Conservation (phyloP, 1,284 basidiomycete genomes). For the Phaffia rhodozyma region DNA sequence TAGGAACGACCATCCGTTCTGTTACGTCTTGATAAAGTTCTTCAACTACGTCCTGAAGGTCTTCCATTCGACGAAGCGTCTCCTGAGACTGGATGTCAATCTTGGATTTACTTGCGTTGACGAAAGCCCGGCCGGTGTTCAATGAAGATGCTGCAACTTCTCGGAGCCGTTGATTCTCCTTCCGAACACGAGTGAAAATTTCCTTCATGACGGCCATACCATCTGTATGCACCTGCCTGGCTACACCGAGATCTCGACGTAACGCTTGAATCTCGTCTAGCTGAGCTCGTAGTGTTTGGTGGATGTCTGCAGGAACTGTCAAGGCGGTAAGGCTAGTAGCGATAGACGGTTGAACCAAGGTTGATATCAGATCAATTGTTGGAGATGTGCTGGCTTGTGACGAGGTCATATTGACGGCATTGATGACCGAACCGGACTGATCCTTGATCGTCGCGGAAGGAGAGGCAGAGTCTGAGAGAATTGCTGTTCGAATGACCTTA, state of each 20-base stretch:
- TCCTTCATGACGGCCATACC: constrained; percentile 85
- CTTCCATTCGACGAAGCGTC: constrained; percentile 82
- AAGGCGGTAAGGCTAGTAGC: constrained; percentile 2
- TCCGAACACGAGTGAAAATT: constrained; percentile 59
- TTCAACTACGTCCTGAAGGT: constrained; percentile 86
- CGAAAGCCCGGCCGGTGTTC: constrained; percentile 73
- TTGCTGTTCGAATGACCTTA: background rate
- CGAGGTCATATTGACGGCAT: background rate
- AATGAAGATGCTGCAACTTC: constrained; percentile 71
- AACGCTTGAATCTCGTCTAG: constrained; percentile 90
- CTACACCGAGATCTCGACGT: constrained; percentile 79
- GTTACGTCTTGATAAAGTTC: constrained; percentile 81
- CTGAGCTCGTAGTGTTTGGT: constrained; percentile 74
- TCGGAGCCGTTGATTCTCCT: constrained; percentile 74
- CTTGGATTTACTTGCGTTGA: constrained; percentile 81
- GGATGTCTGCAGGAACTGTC: constrained; percentile 40
- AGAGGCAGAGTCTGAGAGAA: too few species aligned
- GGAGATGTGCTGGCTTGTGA: background rate
- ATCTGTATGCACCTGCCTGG: constrained; percentile 87
- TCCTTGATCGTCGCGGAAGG: too few species aligned
- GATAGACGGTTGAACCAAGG: background rate
- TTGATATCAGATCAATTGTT: background rate
- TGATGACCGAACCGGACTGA: too few species aligned
- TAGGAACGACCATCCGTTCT: constrained; percentile 76
- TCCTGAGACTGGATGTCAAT: constrained; percentile 80